A percentile compares a stretch with the other conserved stretches of the same genome.
Evolutionary conservation across 1,284 basidiomycete genomes (phyloP).

Genomic region (Ceratobasidium sp.): DNA sequence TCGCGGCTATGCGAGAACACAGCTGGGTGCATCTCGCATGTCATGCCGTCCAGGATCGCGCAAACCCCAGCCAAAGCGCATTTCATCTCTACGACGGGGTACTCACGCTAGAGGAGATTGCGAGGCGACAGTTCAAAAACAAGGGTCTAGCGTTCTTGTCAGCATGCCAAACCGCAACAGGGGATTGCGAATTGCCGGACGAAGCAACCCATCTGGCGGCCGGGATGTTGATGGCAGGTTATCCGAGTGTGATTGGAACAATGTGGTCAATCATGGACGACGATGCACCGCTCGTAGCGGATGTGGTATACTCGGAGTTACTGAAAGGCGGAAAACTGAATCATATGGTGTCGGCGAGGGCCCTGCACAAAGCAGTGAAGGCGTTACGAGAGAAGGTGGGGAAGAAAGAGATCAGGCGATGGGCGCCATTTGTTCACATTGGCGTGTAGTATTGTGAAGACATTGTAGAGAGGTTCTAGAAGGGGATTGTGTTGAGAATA

Average conservation of each 20-base stretch:
- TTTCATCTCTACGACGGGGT: not conserved
- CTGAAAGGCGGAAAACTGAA: not conserved
- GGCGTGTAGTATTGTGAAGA: not conserved
- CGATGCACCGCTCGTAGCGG: not conserved
- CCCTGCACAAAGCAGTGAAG: not conserved
- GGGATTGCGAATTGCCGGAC: not conserved
- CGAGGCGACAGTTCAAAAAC: not conserved
- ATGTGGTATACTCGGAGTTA: not conserved
- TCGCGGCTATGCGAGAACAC: not conserved
- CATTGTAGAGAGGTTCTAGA: not conserved
- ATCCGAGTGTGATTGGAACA: not conserved
- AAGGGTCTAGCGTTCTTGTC: conserved; percentile 8
- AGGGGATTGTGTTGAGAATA: too few species aligned
- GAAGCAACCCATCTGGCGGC: conserved; percentile 16
- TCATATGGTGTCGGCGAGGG: not conserved
- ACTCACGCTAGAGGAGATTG: not conserved
- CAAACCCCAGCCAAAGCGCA: too few species aligned
- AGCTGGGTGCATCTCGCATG: conserved; percentile 23
- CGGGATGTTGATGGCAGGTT: not conserved
- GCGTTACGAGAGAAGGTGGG: not conserved
- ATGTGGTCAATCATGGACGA: conserved; percentile 7
- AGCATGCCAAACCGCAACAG: conserved; percentile 15
- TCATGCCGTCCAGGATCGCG: conserved; percentile 3
- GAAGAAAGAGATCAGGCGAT: not conserved
- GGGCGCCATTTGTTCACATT: conserved; percentile 8